Evolutionary conservation across 345 rosid species (phyloP).

Genomic region (Theobroma cacao): DNA sequence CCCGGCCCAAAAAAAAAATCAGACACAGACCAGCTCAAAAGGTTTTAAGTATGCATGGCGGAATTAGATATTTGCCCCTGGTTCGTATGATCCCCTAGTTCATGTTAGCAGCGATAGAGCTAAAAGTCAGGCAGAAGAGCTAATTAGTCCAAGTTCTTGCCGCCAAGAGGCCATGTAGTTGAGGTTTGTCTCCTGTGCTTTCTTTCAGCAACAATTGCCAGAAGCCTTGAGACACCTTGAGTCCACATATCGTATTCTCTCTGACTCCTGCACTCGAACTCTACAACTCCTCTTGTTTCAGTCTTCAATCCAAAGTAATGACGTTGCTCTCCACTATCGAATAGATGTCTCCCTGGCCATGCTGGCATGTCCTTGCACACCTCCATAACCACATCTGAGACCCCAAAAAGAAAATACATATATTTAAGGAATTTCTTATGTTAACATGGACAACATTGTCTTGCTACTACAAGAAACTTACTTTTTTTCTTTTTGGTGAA

Average conservation of each 20-base stretch:
- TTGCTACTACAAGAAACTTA: conserved; percentile 22
- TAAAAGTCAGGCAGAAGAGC: neutral
- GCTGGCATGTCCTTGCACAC: conserved; percentile 77
- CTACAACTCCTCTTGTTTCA: conserved; percentile 55
- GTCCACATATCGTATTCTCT: conserved; percentile 85
- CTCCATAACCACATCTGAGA: conserved; percentile 66
- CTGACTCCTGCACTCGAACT: conserved; percentile 81
- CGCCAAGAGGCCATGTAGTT: conserved; percentile 9
- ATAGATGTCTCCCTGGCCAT: conserved; percentile 85
- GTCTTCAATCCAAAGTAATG: conserved; percentile 83
- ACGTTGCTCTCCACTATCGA: conserved; percentile 62
- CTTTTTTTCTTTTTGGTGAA: conserved; percentile 90
- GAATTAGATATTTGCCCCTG: neutral
- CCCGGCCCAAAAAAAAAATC: neutral
- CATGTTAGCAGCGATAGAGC: neutral
- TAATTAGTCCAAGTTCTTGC: neutral
- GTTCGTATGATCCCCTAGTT: neutral
- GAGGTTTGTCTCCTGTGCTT: conserved; percentile 29
- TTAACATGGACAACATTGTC: neutral
- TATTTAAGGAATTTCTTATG: neutral
- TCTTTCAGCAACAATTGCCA: conserved; percentile 50
- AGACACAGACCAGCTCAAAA: neutral
- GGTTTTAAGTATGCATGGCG: neutral
- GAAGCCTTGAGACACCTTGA: conserved; percentile 65
- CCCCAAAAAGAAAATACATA: neutral